These are phyloP conservation scores for Coemansia sp. DNA, from an alignment of 192 early-diverging fungal species.

Conservation along the genomic window DNA sequence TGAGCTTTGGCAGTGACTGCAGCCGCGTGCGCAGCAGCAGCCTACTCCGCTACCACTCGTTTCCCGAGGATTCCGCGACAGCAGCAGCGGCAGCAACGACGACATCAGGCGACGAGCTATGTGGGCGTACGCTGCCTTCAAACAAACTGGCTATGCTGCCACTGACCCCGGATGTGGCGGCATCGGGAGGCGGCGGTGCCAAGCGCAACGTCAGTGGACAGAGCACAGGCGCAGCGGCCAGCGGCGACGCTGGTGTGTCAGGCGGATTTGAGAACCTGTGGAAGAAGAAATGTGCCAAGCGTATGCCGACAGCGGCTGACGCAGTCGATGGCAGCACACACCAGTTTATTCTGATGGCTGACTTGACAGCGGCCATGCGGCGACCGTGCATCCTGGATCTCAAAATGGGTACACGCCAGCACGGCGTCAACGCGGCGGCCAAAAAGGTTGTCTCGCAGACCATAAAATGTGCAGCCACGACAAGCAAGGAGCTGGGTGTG, in stretches of 20 bases:
- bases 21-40: conserved; percentile 21
- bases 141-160: background rate
- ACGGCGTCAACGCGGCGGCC: conserved; percentile 81
- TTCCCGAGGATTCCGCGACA: conserved; percentile 13
- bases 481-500: conserved; percentile 87
- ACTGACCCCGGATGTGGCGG: conserved; percentile 6
- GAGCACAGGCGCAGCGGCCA: background rate
- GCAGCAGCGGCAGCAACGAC: no score
- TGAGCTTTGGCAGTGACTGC: conserved; percentile 1
- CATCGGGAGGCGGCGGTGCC: no score
- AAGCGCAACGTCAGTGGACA: background rate
- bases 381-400: conserved; percentile 95
- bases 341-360: conserved; percentile 92
- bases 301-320: conserved; percentile 42
- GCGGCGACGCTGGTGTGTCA: conserved; percentile 6
- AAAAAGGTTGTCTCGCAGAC: conserved; percentile 86
- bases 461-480: conserved; percentile 87
- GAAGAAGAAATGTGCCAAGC: conserved; percentile 50
- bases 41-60: conserved; percentile 24
- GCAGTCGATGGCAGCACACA: conserved; percentile 49
- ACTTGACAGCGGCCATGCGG: conserved; percentile 84
- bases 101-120: no score
- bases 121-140: no score
- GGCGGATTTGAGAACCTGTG: conserved; percentile 36
- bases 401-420: conserved; percentile 98